phyloP scores from a whole-genome alignment of 805 yeast genomes.

The Pichia heedii region DNA sequence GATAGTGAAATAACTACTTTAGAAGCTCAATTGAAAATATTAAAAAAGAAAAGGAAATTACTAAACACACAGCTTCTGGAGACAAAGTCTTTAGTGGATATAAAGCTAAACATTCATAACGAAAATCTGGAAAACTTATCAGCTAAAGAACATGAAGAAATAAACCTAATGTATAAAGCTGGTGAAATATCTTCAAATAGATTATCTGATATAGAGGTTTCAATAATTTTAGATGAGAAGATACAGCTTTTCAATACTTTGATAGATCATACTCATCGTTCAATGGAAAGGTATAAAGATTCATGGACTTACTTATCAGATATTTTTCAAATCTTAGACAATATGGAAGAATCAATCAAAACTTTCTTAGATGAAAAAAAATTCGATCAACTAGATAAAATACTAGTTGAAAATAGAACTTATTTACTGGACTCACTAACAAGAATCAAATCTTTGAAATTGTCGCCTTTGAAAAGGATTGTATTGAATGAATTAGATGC shows the following conservation, averaged over 20 bases:
- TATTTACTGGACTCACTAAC: constrained; percentile 12
- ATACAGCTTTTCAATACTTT: constrained; percentile 21
- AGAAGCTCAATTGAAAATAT: constrained; percentile 27
- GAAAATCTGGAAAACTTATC: constrained; percentile 25
- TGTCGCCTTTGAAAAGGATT: constrained; percentile 13
- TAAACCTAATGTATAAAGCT: constrained; percentile 4
- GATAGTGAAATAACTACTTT: constrained; percentile 32
- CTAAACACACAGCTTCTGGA: constrained; percentile 33
- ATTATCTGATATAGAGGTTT: constrained; percentile 6
- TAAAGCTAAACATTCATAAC: constrained; percentile 36
- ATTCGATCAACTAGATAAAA: constrained; percentile 11
- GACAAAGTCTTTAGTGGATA: constrained; percentile 42
- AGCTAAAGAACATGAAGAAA: constrained; percentile 14
- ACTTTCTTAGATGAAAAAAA: constrained; percentile 11
- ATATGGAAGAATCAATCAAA: constrained; percentile 18
- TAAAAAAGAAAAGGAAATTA: constrained; percentile 29
- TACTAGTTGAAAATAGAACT: constrained; percentile 7
- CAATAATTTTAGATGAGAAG: constrained; percentile 19
- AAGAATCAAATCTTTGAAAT: constrained; percentile 9
- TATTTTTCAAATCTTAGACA: constrained; percentile 17
- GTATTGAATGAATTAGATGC: constrained; percentile 21
- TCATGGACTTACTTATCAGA: constrained; percentile 20
- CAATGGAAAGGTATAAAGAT: constrained; percentile 17
- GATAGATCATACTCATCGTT: constrained; percentile 1
- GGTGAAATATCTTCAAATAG: neutral